These are phyloP conservation scores for Talaromyces sp. DNA, from an alignment of 2,329 filamentous ascomycete genomes.

Conservation along the genomic window DNA sequence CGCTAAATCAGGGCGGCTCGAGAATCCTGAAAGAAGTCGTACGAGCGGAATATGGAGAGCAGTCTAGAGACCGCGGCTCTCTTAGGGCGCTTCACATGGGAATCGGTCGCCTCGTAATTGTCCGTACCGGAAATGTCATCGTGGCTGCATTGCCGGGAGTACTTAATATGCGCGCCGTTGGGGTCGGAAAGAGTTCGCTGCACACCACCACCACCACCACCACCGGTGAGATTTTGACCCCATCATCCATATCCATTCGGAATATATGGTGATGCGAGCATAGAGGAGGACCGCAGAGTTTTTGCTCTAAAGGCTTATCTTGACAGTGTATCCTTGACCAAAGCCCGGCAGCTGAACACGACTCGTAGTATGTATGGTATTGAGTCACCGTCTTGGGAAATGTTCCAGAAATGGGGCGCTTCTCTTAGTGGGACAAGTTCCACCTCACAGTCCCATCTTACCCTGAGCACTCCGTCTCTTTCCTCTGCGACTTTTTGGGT, in stretches of 20 bases:
- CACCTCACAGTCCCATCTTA: not conserved
- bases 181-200: not conserved
- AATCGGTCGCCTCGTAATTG: not conserved
- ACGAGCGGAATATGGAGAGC: not conserved
- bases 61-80: not conserved
- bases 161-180: not conserved
- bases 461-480: too few relatives aligned
- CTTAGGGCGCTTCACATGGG: not conserved
- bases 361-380: not conserved
- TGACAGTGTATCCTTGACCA: not conserved
- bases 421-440: not conserved
- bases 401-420: conserved; percentile 13
- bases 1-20: conserved; percentile 4
- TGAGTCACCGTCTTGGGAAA: conserved; percentile 3
- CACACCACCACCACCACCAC: not conserved
- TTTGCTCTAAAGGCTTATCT: not conserved
- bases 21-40: not conserved
- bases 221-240: not conserved
- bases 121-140: not conserved
- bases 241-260: not conserved
- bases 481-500: too few relatives aligned
- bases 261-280: not conserved
- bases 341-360: not conserved
- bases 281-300: not conserved
- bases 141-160: not conserved